Percentiles rank a stretch among this genome's conserved stretches.
Evolutionary conservation across 441 rosid species (phyloP).

Genomic region (Lepidium campestre): DNA sequence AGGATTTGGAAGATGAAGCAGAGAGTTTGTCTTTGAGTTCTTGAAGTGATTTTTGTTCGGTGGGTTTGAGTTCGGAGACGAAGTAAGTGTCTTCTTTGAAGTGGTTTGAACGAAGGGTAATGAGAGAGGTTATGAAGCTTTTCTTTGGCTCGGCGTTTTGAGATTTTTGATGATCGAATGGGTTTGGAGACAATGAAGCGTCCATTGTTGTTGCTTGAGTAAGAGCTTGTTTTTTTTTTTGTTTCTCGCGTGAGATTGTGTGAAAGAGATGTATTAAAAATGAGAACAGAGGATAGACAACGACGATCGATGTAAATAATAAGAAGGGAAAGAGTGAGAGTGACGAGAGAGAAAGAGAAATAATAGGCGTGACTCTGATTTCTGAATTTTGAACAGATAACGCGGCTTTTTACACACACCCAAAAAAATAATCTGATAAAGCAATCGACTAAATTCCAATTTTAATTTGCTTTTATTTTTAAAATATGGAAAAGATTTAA

Average conservation of each 20-base stretch:
- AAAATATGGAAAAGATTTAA: not conserved
- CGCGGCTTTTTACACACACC: conserved; percentile 31
- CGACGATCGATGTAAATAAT: not conserved
- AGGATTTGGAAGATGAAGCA: conserved; percentile 24
- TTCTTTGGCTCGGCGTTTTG: conserved; percentile 44
- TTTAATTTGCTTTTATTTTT: too few relatives aligned
- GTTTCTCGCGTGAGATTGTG: not conserved
- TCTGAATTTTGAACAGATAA: conserved; percentile 31
- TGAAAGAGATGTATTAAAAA: not conserved
- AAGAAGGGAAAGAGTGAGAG: conserved; percentile 11
- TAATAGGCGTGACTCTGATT: conserved; percentile 35
- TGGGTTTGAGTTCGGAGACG: conserved; percentile 59
- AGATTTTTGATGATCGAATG: conserved; percentile 32
- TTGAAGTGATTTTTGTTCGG: conserved; percentile 69
- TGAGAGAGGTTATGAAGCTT: conserved; percentile 58
- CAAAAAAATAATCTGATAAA: conserved; percentile 1
- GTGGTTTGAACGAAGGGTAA: conserved; percentile 58
- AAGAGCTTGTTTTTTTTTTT: not conserved
- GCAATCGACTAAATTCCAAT: conserved; percentile 9
- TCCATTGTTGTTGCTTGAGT: conserved; percentile 38
- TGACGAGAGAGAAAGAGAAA: conserved; percentile 17
- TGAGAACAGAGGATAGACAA: conserved; percentile 14
- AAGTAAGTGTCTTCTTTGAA: conserved; percentile 87
- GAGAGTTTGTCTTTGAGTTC: conserved; percentile 64
- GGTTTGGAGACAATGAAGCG: conserved; percentile 42